A percentile compares a stretch with the other conserved stretches of the same genome.
These are phyloP conservation scores for Coemansia sp. DNA, from an alignment of 192 early-diverging fungal species.

Conservation along the genomic window DNA sequence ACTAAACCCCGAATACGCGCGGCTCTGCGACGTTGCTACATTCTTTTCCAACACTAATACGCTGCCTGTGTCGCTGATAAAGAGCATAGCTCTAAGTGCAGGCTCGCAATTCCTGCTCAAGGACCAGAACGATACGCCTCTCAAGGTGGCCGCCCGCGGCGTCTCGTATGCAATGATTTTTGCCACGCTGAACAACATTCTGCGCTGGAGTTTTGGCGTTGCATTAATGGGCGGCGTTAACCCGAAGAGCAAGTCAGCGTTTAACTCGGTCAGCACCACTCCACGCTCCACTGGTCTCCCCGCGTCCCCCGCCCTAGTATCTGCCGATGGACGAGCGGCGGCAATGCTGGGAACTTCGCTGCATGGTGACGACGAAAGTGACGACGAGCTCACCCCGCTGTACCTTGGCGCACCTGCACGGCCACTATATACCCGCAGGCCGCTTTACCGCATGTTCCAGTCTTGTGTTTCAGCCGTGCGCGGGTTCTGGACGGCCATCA, in stretches of 20 bases:
- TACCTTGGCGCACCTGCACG: constrained; percentile 29
- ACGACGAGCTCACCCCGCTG: constrained; percentile 34
- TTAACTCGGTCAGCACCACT: constrained; percentile 34
- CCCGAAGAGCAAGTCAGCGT: constrained; percentile 21
- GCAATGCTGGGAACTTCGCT: not conserved
- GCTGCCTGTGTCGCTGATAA: constrained; percentile 67
- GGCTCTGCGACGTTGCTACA: constrained; percentile 61
- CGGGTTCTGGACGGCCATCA: constrained; percentile 8
- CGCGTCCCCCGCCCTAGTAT: not conserved
- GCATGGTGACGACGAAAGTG: constrained; percentile 2
- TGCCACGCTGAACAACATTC: constrained; percentile 73
- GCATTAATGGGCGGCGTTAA: constrained; percentile 55
- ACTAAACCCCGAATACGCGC: constrained; percentile 56
- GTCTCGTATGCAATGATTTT: constrained; percentile 79
- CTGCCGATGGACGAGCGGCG: not conserved
- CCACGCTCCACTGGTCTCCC: constrained; percentile 17
- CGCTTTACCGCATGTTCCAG: not conserved
- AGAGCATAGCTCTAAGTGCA: constrained; percentile 55
- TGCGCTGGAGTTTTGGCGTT: constrained; percentile 78
- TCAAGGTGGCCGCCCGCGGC: constrained; percentile 56
- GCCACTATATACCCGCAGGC: not conserved
- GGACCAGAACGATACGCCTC: constrained; percentile 42
- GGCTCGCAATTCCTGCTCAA: constrained; percentile 48
- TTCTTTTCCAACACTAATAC: constrained; percentile 76
- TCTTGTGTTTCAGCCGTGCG: not conserved